Percentiles rank a stretch among this genome's conserved stretches.
Conservation (phyloP, 116 monocot genomes). For the Posidonia oceanica region DNA sequence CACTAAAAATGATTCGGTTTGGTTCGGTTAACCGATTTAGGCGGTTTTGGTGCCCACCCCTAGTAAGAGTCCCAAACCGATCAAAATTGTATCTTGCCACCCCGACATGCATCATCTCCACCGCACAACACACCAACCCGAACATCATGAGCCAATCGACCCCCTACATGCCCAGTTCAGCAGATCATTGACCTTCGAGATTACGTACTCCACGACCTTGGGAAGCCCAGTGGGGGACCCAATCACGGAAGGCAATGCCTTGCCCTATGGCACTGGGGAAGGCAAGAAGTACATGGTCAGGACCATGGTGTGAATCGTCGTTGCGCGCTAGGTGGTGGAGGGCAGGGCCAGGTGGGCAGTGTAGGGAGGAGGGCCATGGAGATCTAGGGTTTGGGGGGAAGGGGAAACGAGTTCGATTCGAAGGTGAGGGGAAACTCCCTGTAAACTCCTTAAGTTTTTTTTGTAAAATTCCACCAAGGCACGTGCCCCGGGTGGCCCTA, state of each 20-base stretch:
- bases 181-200: slow-evolving; percentile 94
- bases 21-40: no score
- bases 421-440: no score
- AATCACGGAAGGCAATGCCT: slow-evolving; percentile 38
- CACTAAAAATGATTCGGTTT: no score
- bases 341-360: slow-evolving; percentile 74
- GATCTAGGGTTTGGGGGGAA: slow-evolving; percentile 7
- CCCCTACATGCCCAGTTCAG: slow-evolving; percentile 89
- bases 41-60: no score
- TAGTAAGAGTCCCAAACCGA: slow-evolving; percentile 84
- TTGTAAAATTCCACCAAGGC: no score
- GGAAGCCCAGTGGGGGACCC: slow-evolving; percentile 40
- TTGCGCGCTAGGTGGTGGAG: slow-evolving; percentile 28
- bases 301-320: slow-evolving; percentile 16
- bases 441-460: no score
- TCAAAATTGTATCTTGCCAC: slow-evolving; percentile 85
- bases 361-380: slow-evolving; percentile 79
- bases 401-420: neutral
- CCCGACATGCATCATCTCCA: slow-evolving; percentile 98
- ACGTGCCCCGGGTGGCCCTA: no score
- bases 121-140: slow-evolving; percentile 92
- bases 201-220: slow-evolving; percentile 86
- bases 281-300: slow-evolving; percentile 18
- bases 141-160: slow-evolving; percentile 96
- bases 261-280: slow-evolving; percentile 38